Percentiles rank a stretch among this genome's conserved stretches.
Evolutionary conservation across 2,329 filamentous ascomycete genomes (phyloP).

Genomic region (Exophiala sp.): DNA sequence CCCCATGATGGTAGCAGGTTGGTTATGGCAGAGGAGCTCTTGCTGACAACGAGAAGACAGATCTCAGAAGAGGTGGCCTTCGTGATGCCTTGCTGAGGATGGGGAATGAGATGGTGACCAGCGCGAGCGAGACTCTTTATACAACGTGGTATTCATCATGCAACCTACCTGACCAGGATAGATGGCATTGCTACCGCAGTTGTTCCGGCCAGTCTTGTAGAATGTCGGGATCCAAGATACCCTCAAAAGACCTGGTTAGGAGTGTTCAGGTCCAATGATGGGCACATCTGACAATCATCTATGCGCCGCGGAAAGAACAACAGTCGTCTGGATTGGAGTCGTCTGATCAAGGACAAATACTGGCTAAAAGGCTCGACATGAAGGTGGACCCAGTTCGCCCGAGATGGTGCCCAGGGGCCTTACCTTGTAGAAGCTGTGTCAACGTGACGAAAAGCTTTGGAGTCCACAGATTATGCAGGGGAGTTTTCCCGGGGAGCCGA

Average conservation of each 20-base stretch:
- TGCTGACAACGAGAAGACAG: neutral
- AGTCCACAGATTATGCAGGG: neutral
- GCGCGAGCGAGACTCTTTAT: slow-evolving; percentile 13
- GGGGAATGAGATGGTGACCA: neutral
- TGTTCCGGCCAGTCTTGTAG: slow-evolving; percentile 12
- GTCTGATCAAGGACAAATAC: slow-evolving; percentile 7
- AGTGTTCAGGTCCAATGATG: slow-evolving; percentile 6
- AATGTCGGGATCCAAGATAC: slow-evolving; percentile 6
- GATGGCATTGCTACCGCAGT: slow-evolving; percentile 8
- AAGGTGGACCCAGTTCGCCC: neutral
- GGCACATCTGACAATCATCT: neutral
- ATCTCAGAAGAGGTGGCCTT: slow-evolving; percentile 2
- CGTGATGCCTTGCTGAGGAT: slow-evolving; percentile 5
- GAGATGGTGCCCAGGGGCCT: neutral
- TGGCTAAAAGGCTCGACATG: slow-evolving; percentile 5
- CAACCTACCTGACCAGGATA: slow-evolving; percentile 4
- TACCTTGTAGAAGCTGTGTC: neutral
- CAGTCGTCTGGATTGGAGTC: slow-evolving; percentile 10
- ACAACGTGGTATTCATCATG: slow-evolving; percentile 10
- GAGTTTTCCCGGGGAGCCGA: slow-evolving; percentile 5
- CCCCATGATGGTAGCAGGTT: slow-evolving; percentile 12
- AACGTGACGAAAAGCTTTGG: too few species aligned
- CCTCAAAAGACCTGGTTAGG: slow-evolving; percentile 9
- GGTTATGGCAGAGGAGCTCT: neutral
- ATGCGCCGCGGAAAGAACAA: slow-evolving; percentile 9